phyloP scores from a whole-genome alignment of 768 basidiomycete genomes.

The Mycena alexandri region DNA sequence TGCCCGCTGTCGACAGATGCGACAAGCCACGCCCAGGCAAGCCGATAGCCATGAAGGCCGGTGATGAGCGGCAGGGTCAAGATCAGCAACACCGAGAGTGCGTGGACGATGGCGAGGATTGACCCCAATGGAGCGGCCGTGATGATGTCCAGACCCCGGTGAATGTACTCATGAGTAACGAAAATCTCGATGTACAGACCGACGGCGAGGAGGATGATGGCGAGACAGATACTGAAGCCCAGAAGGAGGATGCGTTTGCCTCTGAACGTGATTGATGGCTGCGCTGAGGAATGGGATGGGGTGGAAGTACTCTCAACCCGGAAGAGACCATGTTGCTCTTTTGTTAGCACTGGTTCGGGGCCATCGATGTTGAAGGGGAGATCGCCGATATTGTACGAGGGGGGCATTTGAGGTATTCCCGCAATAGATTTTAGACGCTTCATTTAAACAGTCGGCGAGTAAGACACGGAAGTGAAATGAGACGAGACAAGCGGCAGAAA shows the following conservation, averaged over 20 bases:
- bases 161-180: constrained; percentile 28
- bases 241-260: constrained; percentile 25
- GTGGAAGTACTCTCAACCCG: constrained; percentile 3
- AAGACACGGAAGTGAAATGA: constrained; percentile 24
- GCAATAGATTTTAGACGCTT: background rate
- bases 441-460: constrained; percentile 18
- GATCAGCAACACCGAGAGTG: constrained; percentile 20
- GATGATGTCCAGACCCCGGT: constrained; percentile 17
- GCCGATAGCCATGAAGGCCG: constrained; percentile 23
- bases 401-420: constrained; percentile 12
- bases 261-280: constrained; percentile 21
- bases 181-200: constrained; percentile 28
- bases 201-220: constrained; percentile 10
- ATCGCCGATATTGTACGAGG: constrained; percentile 26
- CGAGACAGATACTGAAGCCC: constrained; percentile 14
- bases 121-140: constrained; percentile 31
- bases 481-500: background rate
- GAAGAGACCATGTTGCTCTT: constrained; percentile 18
- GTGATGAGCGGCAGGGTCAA: constrained; percentile 19
- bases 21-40: constrained; percentile 33
- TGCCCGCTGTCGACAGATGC: constrained; percentile 29
- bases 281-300: constrained; percentile 1
- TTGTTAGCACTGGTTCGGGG: constrained; percentile 1
- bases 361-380: constrained; percentile 22
- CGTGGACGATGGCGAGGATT: constrained; percentile 22